Evolutionary conservation across 352 stramenopile species (phyloP).

Genomic region (Phytophthora pini): DNA sequence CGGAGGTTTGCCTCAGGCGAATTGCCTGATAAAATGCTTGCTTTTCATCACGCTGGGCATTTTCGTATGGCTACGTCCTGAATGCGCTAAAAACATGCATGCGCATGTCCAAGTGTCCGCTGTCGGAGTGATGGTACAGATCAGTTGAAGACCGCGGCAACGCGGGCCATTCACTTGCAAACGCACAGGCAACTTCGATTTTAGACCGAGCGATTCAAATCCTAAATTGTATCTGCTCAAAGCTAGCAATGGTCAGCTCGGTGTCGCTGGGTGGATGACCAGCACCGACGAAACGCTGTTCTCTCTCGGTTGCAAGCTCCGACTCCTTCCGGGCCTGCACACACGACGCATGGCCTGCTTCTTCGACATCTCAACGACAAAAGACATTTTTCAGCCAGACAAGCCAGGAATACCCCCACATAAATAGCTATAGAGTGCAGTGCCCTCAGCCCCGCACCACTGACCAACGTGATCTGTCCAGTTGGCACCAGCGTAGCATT

Average conservation of each 20-base stretch:
- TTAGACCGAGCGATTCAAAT: neutral
- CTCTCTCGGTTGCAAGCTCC: conserved; percentile 22
- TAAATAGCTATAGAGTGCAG: conserved; percentile 26
- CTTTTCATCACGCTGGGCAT: neutral
- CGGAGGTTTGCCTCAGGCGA: neutral
- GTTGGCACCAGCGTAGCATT: conserved; percentile 14
- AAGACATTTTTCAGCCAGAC: conserved; percentile 15
- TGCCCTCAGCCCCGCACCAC: neutral
- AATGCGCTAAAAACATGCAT: conserved; percentile 24
- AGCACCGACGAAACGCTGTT: conserved; percentile 25
- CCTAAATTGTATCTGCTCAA: neutral
- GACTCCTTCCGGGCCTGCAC: conserved; percentile 17
- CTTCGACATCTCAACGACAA: conserved; percentile 24
- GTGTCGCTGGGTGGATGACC: neutral
- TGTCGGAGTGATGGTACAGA: conserved; percentile 23
- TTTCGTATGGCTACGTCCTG: conserved; percentile 15
- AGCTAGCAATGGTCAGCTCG: neutral
- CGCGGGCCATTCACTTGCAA: too few species aligned
- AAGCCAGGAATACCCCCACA: conserved; percentile 25
- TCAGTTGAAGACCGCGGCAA: conserved; percentile 21
- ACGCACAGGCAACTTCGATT: too few species aligned
- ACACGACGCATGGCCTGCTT: conserved; percentile 1
- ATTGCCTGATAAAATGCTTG: neutral
- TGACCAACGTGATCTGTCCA: conserved; percentile 21
- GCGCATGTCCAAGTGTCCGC: conserved; percentile 23